Evolutionary conservation across 345 rosid genomes (phyloP).

Genomic region (Cochlearia excelsa): DNA sequence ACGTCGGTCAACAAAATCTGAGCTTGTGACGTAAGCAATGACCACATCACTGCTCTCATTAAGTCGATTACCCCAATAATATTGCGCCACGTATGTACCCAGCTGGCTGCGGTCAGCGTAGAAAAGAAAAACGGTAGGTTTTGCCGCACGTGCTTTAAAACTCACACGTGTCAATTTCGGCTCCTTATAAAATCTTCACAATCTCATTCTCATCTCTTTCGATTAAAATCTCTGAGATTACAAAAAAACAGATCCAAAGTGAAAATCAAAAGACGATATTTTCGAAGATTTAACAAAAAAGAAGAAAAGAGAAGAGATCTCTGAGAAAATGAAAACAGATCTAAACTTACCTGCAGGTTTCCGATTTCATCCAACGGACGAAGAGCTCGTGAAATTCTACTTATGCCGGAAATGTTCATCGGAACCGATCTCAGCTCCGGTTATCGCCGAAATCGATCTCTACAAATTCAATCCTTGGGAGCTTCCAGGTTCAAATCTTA

Average conservation of each 20-base stretch:
- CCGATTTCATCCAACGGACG: constrained; percentile 96
- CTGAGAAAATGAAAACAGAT: constrained; percentile 44
- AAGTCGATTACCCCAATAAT: constrained; percentile 21
- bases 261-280: not conserved
- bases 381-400: constrained; percentile 80
- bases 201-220: constrained; percentile 28
- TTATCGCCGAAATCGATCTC: constrained; percentile 83
- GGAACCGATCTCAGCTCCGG: constrained; percentile 57
- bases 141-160: constrained; percentile 36
- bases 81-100: constrained; percentile 6
- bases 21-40: constrained; percentile 37
- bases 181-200: constrained; percentile 34
- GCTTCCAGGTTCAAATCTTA: constrained; percentile 78
- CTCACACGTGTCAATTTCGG: constrained; percentile 28
- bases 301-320: not conserved
- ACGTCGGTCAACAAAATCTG: constrained; percentile 30
- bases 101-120: constrained; percentile 40
- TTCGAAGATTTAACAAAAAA: not conserved
- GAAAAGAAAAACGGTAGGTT: constrained; percentile 34
- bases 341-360: constrained; percentile 81
- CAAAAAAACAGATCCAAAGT: not conserved
- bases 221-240: constrained; percentile 34
- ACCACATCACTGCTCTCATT: constrained; percentile 20
- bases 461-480: constrained; percentile 92
- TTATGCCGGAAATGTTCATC: constrained; percentile 64